Evolutionary conservation across 1,284 basidiomycete species (phyloP), one percentile per base, ranked within the genome.

Genomic region (Naganishia sp.): DNA sequence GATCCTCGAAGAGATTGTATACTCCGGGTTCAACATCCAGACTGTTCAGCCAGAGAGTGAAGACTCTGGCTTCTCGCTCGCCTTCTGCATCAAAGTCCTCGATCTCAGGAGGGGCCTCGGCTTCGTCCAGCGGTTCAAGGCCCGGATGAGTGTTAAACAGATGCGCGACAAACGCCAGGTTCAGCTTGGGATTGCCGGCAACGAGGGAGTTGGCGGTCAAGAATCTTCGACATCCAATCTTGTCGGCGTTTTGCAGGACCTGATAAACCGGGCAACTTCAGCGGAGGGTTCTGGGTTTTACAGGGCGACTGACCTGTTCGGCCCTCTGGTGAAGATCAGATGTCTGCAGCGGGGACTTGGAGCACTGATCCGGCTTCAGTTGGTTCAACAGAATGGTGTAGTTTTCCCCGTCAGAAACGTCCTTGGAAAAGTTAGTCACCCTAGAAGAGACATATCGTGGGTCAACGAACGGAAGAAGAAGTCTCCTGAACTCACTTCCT

Each of bases 71-170:
- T 80, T 99, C 95, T 64, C 95, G 87, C 80, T 99, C 95, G 69
- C 95, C 95, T 80, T 99, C 95, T 0, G 95, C 94, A 72, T 99
- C 95, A 78, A 98, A 99, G 82, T 99, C 96, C 76, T 98, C 95
- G 48, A 98, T 87, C 6, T 85, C 87, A 54, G 83, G 82, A 0
- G 84, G 84, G 15, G 75, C 90, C 87, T 94, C 82, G 21, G 82
- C 87, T 76, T 94, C 93, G 75, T 96, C 92, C 52, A 98, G 85
- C 3, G 94, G 94, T 70, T 86, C 94, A 36, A 95, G 87, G 0
- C 93, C 90, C 0, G 95, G 95, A 82, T 92, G 89, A 2, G 92
- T 98, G 84, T 99, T 99, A 87, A 99, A 99, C 63, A 99, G 85
- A 80, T 97, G 94, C 55, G 96, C 95, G 65, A 98, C 95, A 78